These are phyloP conservation scores for Athelia psychrophila DNA, from an alignment of 1,284 basidiomycete genomes.

Conservation along the genomic window DNA sequence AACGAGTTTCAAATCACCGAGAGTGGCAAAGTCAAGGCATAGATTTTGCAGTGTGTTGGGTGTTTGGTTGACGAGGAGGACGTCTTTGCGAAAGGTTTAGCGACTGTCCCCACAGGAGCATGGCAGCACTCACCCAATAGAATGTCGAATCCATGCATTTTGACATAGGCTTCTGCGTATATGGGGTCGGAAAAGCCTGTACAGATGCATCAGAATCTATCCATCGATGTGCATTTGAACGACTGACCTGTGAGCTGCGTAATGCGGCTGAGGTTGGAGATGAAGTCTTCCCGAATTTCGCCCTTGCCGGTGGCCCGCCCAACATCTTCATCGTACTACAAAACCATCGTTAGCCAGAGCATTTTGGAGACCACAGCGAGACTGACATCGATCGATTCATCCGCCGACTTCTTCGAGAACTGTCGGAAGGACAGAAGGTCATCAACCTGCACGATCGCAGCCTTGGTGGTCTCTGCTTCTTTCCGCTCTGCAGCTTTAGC, in stretches of 20 bases:
- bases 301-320: conserved; percentile 86
- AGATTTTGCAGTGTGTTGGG: conserved; percentile 94
- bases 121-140: conserved; percentile 60
- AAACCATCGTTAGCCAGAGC: conserved; percentile 6
- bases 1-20: conserved; percentile 97
- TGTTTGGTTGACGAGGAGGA: conserved; percentile 97
- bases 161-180: conserved; percentile 98
- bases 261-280: conserved; percentile 94
- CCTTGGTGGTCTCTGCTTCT: conserved; percentile 75
- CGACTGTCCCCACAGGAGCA: neutral
- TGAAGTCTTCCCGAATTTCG: conserved; percentile 91
- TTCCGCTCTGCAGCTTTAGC: conserved; percentile 90
- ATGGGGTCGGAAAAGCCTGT: conserved; percentile 97
- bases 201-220: conserved; percentile 5
- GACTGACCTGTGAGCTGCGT: conserved; percentile 86
- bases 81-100: conserved; percentile 50
- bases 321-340: conserved; percentile 82
- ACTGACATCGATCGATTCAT: conserved; percentile 76
- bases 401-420: conserved; percentile 87
- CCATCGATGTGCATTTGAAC: conserved; percentile 1
- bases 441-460: conserved; percentile 83
- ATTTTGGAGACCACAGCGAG: conserved; percentile 21
- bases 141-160: conserved; percentile 98
- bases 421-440: conserved; percentile 93
- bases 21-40: conserved; percentile 95